A percentile compares a stretch with the other conserved stretches of the same genome.
phyloP scores from a whole-genome alignment of 1,284 basidiomycete genomes.

The Porogramme epimiltina region DNA sequence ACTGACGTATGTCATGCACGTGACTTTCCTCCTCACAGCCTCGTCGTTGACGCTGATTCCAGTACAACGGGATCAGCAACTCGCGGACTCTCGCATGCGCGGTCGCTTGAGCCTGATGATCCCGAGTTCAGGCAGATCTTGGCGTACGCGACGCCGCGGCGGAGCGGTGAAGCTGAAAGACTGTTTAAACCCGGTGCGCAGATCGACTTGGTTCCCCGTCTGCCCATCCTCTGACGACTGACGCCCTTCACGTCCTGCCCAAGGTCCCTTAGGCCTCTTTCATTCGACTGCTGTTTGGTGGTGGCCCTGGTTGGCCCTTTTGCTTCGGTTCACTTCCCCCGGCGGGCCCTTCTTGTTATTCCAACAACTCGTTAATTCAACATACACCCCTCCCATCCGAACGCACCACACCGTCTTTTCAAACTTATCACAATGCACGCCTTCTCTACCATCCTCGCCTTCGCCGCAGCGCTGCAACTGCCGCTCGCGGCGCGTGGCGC shows the following conservation, averaged over 20 bases:
- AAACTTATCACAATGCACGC: slow-evolving; percentile 2
- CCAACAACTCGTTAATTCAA: not conserved
- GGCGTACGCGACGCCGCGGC: too few relatives aligned
- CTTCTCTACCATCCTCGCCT: slow-evolving; percentile 1
- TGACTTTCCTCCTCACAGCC: too few relatives aligned
- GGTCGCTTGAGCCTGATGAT: too few relatives aligned
- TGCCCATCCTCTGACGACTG: not conserved
- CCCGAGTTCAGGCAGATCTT: too few relatives aligned
- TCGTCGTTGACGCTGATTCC: too few relatives aligned
- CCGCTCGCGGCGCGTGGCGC: slow-evolving; percentile 2
- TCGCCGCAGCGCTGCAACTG: not conserved
- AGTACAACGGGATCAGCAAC: too few relatives aligned
- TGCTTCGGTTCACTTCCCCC: slow-evolving; percentile 3
- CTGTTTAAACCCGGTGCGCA: not conserved
- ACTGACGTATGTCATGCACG: too few relatives aligned
- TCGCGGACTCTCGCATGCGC: too few relatives aligned
- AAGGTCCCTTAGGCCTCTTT: slow-evolving; percentile 1
- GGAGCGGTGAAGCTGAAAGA: too few relatives aligned
- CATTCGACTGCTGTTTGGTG: not conserved
- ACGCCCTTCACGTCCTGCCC: not conserved
- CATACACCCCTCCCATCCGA: not conserved
- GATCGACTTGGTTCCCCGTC: not conserved
- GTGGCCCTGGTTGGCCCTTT: slow-evolving; percentile 8
- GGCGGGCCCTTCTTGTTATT: slow-evolving; percentile 3
- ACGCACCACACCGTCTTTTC: not conserved